phyloP scores from a whole-genome alignment of 2,329 filamentous ascomycete species.

The Apiospora aurea region DNA sequence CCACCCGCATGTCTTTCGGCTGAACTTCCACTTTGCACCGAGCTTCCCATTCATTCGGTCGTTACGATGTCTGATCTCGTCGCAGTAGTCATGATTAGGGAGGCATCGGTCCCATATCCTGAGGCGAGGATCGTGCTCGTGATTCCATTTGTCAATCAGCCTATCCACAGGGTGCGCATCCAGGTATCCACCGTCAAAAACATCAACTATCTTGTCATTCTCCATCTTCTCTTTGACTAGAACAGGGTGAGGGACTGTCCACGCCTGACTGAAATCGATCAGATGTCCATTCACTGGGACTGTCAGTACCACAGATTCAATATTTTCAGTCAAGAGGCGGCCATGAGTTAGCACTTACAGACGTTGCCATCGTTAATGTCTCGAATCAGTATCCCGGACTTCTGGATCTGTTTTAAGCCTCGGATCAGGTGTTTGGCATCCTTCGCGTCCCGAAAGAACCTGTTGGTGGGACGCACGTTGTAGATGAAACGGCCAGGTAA shows the following conservation, averaged over 20 bases:
- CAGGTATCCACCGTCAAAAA: not conserved
- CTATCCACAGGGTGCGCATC: not conserved
- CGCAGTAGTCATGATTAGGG: not conserved
- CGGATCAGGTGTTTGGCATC: not conserved
- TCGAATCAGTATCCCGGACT: not conserved
- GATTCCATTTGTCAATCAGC: not conserved
- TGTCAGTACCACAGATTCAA: no score
- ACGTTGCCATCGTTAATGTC: not conserved
- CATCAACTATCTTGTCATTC: not conserved
- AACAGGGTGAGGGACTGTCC: not conserved
- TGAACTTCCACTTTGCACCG: not conserved
- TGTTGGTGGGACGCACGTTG: not conserved
- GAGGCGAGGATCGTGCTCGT: not conserved
- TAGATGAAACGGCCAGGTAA: not conserved
- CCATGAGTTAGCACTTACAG: not conserved
- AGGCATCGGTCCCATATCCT: not conserved
- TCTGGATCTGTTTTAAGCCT: not conserved
- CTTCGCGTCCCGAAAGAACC: not conserved
- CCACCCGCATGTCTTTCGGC: not conserved
- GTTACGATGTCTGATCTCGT: not conserved
- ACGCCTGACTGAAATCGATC: not conserved
- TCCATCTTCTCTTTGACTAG: not conserved
- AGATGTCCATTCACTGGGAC: not conserved
- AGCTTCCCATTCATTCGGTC: not conserved
- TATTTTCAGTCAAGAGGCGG: no score